These are phyloP conservation scores for Populus hybrid DNA, from an alignment of 441 rosid genomes.

Conservation along the genomic window DNA sequence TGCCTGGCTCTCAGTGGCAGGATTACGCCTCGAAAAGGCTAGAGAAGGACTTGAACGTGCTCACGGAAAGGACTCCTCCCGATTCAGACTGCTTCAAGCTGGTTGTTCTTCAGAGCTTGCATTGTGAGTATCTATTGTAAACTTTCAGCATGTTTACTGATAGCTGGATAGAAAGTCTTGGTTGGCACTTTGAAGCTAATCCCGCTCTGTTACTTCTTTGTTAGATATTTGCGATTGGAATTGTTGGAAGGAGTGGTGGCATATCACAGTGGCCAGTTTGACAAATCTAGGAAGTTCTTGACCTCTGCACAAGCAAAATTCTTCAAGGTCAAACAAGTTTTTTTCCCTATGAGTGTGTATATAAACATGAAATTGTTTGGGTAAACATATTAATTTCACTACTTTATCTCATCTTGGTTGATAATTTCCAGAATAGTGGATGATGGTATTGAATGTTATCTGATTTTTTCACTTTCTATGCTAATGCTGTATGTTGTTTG, in stretches of 20 bases:
- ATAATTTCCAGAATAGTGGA: neutral
- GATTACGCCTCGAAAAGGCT: constrained; percentile 70
- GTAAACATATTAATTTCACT: neutral
- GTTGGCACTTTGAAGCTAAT: constrained; percentile 15
- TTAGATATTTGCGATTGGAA: constrained; percentile 78
- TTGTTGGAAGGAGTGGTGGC: constrained; percentile 92
- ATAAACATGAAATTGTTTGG: neutral
- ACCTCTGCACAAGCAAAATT: constrained; percentile 70
- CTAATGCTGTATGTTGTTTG: neutral
- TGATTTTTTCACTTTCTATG: neutral
- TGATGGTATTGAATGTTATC: neutral
- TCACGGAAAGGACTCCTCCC: constrained; percentile 81
- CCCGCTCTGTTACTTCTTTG: constrained; percentile 8
- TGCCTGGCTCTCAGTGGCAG: constrained; percentile 75
- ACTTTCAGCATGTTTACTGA: constrained; percentile 1
- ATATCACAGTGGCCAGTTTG: constrained; percentile 72
- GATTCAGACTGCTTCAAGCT: constrained; percentile 75
- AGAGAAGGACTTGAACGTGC: constrained; percentile 86
- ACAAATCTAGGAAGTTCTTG: constrained; percentile 53
- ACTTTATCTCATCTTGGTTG: neutral
- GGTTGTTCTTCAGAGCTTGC: constrained; percentile 75
- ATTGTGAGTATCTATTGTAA: constrained; percentile 45
- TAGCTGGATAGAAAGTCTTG: neutral
- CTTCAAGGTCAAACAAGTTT: constrained; percentile 43
- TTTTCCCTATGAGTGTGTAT: neutral